Base-by-base conservation (phyloP, 805 yeast species). In the Kodamaea neixiangensis region DNA sequence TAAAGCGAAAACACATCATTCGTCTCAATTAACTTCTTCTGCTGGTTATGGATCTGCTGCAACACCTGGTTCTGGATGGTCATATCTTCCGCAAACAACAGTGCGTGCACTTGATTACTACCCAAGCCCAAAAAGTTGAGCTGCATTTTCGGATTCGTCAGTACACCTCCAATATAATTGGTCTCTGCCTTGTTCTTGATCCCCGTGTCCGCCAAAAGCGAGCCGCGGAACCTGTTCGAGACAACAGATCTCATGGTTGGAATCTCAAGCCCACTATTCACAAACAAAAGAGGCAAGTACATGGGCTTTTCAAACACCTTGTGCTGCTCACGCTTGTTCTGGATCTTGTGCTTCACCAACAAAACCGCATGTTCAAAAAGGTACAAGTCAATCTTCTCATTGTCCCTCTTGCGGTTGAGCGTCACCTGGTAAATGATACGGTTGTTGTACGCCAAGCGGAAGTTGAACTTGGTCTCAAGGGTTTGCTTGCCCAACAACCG, bases 261-360 rank as follows among this genome's bases (percentile, higher is more conserved):
- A 56, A 83, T 77, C 53, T 90, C 97, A 62, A 87, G 96, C 2
- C 87, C 83, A 48, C 92, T 81, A 31, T 93, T 82, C 7, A 83
- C 81, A 64, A 82, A 87, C 53, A 90, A 69, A 48, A 90, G 72
- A 11, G 92, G 94, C 39, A 90, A 71, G 34, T 92, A 94, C 29
- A 89, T 85, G 3, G 97, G 96, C 60, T 92, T 80, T 62, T 93
- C 94, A 67, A 87, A 89, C 11, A 93, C 98, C 61, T 91, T 87
- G 61, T 87, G 87, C 54, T 89, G 96, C 62, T 93, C 97, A 61
- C 96, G 81, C 68, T 91, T 91, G 65, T 89, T 92, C 48, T 88
- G 90, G 13, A 87, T 76, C 66, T 93, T 96, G 48, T 87, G 86
- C 62, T 93, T 86, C 17, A 90, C 92, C 65, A 94, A 86, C 49